Percentiles rank a stretch among this genome's conserved stretches.
phyloP scores from a whole-genome alignment of 148 eudicot species.

The Nepenthes mirabilis region DNA sequence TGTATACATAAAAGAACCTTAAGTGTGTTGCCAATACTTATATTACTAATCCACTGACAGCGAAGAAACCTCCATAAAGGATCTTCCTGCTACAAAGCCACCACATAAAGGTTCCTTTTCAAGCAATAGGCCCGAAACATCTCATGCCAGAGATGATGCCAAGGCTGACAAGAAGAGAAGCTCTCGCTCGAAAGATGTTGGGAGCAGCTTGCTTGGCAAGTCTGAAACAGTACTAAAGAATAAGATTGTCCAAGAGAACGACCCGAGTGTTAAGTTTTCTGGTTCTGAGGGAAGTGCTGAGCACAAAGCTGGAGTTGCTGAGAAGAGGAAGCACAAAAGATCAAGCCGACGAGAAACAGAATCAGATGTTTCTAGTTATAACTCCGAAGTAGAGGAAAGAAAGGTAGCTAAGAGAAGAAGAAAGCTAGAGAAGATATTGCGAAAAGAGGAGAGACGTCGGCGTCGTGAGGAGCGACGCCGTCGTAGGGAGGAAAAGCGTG shows the following conservation, averaged over 20 bases:
- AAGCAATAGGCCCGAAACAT: slow-evolving; percentile 14
- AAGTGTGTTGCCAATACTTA: slow-evolving; percentile 3
- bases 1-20: background rate
- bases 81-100: slow-evolving; percentile 18
- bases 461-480: slow-evolving; percentile 75
- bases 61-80: slow-evolving; percentile 23
- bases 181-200: slow-evolving; percentile 17
- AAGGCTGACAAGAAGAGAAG: slow-evolving; percentile 26
- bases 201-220: slow-evolving; percentile 15
- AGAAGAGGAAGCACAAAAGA: slow-evolving; percentile 63
- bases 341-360: slow-evolving; percentile 36
- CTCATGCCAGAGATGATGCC: slow-evolving; percentile 11
- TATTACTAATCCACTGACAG: slow-evolving; percentile 19
- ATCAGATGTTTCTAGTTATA: slow-evolving; percentile 62
- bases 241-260: slow-evolving; percentile 28
- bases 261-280: slow-evolving; percentile 35
- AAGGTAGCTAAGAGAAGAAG: slow-evolving; percentile 76
- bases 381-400: slow-evolving; percentile 60
- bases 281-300: slow-evolving; percentile 44
- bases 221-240: slow-evolving; percentile 21
- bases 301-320: slow-evolving; percentile 28
- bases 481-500: slow-evolving; percentile 57
- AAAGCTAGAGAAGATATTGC: slow-evolving; percentile 69
- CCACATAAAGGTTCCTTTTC: slow-evolving; percentile 16
- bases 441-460: slow-evolving; percentile 70